Base-by-base conservation (phyloP, 768 basidiomycete genomes). In the Boletellus ananas region DNA sequence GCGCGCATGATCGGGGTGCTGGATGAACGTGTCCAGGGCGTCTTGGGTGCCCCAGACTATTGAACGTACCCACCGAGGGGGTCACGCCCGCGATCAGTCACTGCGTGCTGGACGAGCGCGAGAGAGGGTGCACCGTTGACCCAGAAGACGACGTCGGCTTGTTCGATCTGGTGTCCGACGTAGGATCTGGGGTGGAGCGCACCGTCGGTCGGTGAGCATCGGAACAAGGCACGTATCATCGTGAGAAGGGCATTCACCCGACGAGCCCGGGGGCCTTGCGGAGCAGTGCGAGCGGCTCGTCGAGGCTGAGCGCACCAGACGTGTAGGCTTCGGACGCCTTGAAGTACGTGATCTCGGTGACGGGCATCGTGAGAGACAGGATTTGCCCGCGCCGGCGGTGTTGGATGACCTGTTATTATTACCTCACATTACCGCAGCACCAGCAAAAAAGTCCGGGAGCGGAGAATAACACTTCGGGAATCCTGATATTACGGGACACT, bases 101-200 rank as follows among this genome's bases (percentile, higher is more conserved):
- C 5, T 31, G 18, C 39, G 33, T 52, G 44, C 41, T n/a, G 23
- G 52, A 45, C 17, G 23, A 37, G 43, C 17, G 34, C 43, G 20
- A 43, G 23, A 25, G 5, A 43, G 23, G 36, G 6, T 12, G 18
- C 51, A 59, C 57, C 56, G 21, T 50, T 55, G 34, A 68, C 66
- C 55, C 56, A 60, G 64, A 68, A 68, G 29, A 68, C 18, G 14
- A 57, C 27, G 0, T 49, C 25, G 16, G 45, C n/a, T 35, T 68
- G 62, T 45, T 68, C 67, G 9, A 54, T 58, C 54, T 70, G 39
- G 46, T 58, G 57, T 25, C 66, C 67, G 10, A 60, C 43, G 50
- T 69, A 67, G 47, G 61, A 57, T 36, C 67, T 68, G 56, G 40
- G 21, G 42, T 43, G 35, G 20, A 9, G 23, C 4, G 23, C 23